A percentile compares a stretch with the other conserved stretches of the same genome.
phyloP scores from a whole-genome alignment of 2,329 filamentous ascomycete species.

The Chaetomium olivaceum region DNA sequence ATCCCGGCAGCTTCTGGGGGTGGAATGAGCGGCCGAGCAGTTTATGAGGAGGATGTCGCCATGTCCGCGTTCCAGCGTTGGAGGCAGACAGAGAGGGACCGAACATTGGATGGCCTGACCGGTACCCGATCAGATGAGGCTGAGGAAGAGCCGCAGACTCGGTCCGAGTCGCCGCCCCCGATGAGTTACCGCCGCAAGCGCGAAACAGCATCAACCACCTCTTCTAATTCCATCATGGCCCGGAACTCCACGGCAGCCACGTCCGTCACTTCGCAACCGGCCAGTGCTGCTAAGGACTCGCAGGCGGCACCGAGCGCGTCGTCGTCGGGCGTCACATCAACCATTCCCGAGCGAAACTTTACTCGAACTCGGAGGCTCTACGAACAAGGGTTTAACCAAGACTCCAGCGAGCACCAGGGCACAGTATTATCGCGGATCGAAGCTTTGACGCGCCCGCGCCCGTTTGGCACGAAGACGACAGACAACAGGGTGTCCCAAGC shows the following conservation, averaged over 20 bases:
- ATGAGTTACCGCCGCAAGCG: conserved; percentile 71
- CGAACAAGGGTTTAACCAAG: conserved; percentile 77
- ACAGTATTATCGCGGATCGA: conserved; percentile 79
- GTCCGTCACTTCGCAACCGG: conserved; percentile 75
- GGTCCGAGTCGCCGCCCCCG: conserved; percentile 58
- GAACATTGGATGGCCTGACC: conserved; percentile 44
- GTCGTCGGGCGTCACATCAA: conserved; percentile 41
- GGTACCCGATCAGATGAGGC: conserved; percentile 40
- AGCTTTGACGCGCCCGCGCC: conserved; percentile 67
- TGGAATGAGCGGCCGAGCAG: conserved; percentile 63
- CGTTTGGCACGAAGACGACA: conserved; percentile 52
- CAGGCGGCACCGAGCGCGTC: conserved; percentile 45
- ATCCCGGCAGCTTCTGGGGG: conserved; percentile 55
- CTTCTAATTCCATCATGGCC: conserved; percentile 64
- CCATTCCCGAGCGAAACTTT: conserved; percentile 61
- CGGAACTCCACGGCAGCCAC: conserved; percentile 86
- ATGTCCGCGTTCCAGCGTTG: conserved; percentile 81
- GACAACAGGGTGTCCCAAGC: conserved; percentile 53
- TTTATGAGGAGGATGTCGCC: conserved; percentile 87
- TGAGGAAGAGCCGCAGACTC: conserved; percentile 43
- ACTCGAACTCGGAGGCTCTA: conserved; percentile 77
- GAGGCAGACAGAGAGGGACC: conserved; percentile 60
- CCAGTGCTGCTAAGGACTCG: conserved; percentile 54
- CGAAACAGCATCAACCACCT: conserved; percentile 84
- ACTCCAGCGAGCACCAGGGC: conserved; percentile 76